Evolutionary conservation across 768 basidiomycete genomes (phyloP).

Genomic region (Stropharia rugosoannulata): DNA sequence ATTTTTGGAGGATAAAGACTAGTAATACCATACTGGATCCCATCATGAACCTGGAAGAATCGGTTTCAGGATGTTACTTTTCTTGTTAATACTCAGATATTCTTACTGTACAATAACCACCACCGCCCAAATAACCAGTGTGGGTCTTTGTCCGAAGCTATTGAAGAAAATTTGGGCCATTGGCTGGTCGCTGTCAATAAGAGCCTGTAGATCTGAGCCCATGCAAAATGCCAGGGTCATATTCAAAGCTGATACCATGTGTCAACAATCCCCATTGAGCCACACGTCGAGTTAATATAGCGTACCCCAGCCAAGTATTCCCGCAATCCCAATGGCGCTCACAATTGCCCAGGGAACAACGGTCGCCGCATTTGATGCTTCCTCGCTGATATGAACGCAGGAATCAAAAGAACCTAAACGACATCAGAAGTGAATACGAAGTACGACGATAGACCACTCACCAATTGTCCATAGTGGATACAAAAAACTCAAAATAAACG

Average conservation of each 20-base stretch:
- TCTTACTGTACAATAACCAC: conserved; percentile 38
- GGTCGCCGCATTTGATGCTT: conserved; percentile 64
- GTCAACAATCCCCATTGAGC: too few relatives aligned
- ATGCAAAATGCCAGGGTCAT: conserved; percentile 63
- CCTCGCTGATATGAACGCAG: conserved; percentile 68
- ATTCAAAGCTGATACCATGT: conserved; percentile 42
- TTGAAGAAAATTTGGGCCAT: conserved; percentile 62
- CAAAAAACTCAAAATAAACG: conserved; percentile 47
- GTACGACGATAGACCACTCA: conserved; percentile 5
- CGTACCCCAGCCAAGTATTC: conserved; percentile 61
- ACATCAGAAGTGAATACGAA: not conserved
- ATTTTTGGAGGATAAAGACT: not conserved
- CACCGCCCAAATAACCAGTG: conserved; percentile 37
- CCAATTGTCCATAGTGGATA: conserved; percentile 44
- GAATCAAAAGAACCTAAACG: conserved; percentile 45
- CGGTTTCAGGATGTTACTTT: not conserved
- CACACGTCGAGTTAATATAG: not conserved
- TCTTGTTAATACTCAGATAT: not conserved
- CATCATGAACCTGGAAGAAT: conserved; percentile 46
- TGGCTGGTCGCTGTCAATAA: conserved; percentile 48
- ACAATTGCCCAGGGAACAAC: conserved; percentile 73
- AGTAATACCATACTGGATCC: conserved; percentile 51
- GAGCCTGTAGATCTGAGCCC: conserved; percentile 45
- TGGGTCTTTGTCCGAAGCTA: conserved; percentile 37
- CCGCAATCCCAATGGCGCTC: conserved; percentile 51